Evolutionary conservation across 1,284 basidiomycete genomes (phyloP).

Genomic region (Leccinum variabile): DNA sequence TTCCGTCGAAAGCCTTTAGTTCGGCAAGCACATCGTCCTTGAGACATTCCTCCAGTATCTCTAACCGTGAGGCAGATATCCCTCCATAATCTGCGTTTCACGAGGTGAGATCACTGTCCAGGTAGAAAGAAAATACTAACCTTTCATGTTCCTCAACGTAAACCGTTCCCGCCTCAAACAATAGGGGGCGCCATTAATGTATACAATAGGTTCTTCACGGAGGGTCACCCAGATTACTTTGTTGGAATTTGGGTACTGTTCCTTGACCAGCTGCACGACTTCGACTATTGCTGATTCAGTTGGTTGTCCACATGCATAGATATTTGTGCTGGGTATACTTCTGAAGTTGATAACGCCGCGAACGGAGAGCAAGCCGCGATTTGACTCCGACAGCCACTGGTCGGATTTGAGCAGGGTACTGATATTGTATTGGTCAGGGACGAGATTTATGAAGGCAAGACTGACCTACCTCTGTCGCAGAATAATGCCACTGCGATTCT

Average conservation of each 20-base stretch:
- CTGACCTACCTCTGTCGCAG: slow-evolving; percentile 74
- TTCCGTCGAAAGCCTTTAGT: slow-evolving; percentile 80
- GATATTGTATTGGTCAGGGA: slow-evolving; percentile 5
- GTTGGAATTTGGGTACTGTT: slow-evolving; percentile 58
- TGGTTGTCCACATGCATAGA: slow-evolving; percentile 93
- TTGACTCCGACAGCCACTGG: slow-evolving; percentile 80
- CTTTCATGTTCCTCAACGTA: slow-evolving; percentile 86
- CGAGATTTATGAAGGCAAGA: not conserved
- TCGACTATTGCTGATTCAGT: slow-evolving; percentile 87
- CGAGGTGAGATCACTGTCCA: slow-evolving; percentile 6
- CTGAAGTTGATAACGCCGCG: slow-evolving; percentile 96
- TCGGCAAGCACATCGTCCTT: slow-evolving; percentile 89
- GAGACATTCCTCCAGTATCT: slow-evolving; percentile 89
- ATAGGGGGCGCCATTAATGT: slow-evolving; percentile 87
- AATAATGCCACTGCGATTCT: slow-evolving; percentile 93
- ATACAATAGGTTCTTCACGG: slow-evolving; percentile 92
- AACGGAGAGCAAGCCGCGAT: slow-evolving; percentile 64
- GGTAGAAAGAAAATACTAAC: slow-evolving; percentile 35
- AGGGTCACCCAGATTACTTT: slow-evolving; percentile 91
- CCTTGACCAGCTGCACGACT: slow-evolving; percentile 73
- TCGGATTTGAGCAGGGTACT: slow-evolving; percentile 91
- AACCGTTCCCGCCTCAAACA: slow-evolving; percentile 78
- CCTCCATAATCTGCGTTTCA: slow-evolving; percentile 77
- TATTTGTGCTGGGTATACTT: slow-evolving; percentile 78
- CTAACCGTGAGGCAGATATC: slow-evolving; percentile 85